phyloP scores from a whole-genome alignment of 495 filamentous ascomycete species.

The Podospora tetraspora region DNA sequence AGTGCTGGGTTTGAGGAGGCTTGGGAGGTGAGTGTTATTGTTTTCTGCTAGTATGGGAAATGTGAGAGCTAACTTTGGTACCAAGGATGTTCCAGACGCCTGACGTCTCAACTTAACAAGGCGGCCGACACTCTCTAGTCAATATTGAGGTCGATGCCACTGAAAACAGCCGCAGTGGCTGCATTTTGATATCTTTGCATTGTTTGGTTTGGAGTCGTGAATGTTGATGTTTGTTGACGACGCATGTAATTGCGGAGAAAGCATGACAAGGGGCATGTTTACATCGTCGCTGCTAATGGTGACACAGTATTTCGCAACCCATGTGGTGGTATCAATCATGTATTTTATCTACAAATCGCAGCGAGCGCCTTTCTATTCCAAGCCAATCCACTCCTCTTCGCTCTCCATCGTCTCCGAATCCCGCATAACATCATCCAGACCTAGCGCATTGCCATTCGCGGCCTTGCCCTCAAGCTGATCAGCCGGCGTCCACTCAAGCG shows the following conservation, averaged over 20 bases:
- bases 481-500: slow-evolving; percentile 19
- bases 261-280: neutral
- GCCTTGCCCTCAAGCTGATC: slow-evolving; percentile 19
- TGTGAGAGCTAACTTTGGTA: neutral
- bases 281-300: too few species aligned
- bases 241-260: neutral
- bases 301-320: too few species aligned
- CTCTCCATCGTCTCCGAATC: slow-evolving; percentile 27
- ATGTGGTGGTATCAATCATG: slow-evolving; percentile 22
- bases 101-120: too few species aligned
- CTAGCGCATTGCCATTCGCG: slow-evolving; percentile 19
- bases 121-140: too few species aligned
- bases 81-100: slow-evolving; percentile 15
- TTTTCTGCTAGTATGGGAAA: neutral
- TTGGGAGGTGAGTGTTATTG: slow-evolving; percentile 42
- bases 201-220: too few species aligned
- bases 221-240: too few species aligned
- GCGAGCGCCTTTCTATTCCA: slow-evolving; percentile 38
- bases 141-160: too few species aligned
- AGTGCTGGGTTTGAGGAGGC: slow-evolving; percentile 53
- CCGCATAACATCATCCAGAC: slow-evolving; percentile 31
- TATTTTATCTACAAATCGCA: slow-evolving; percentile 8
- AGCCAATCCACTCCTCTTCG: slow-evolving; percentile 51
- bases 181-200: too few species aligned
- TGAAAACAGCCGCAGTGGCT: too few species aligned